Base-by-base conservation (phyloP, 1,284 basidiomycete genomes). In the Leccinum proliferum region DNA sequence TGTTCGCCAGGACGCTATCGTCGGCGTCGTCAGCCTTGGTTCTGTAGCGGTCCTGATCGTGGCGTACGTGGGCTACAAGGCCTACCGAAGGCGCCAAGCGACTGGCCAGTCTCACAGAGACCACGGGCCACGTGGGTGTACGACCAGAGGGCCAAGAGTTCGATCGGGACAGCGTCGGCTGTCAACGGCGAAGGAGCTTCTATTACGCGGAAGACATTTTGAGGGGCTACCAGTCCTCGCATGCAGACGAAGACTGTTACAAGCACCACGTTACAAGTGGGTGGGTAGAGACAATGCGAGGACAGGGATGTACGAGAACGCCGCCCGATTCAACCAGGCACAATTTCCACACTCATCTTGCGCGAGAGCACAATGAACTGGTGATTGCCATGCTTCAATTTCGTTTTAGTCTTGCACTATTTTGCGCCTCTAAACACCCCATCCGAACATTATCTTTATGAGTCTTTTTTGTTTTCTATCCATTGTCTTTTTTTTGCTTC, bases 141-240 rank as follows among this genome's bases (percentile, higher is more conserved):
- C 78, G 82, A n/a, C 85, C 83, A 0, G 80, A 81, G 0, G 84
- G 85, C 21, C 79, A 86, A 60, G 84, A 90, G 56, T 90, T 90
- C 69, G 87, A 91, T 71, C 82, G 85, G 69, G 89, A 91, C 69
- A 86, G 82, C 64, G 74, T 90, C 2, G 89, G 89, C 29, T 87
- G 84, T 8, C 82, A 84, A 72, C 78, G 90, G 59, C 77, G 90
- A 60, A 75, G 89, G 62, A 90, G 87, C 67, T 93, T 91, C 79
- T 93, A 92, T 75, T 93, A 84, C 71, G 90, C 90, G 4, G 90
- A 92, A 75, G 90, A 92, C 72, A 88, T 86, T 65, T 73, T 93
- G 72, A 77, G 87, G 41, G 87, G 86, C 3, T 84, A 73, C 68
- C 76, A 80, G 66, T 70, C 74, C 5, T 62, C 70, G 37, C 69